Conservation (phyloP, 257 asterid species). For the Handroanthus guayacan region DNA sequence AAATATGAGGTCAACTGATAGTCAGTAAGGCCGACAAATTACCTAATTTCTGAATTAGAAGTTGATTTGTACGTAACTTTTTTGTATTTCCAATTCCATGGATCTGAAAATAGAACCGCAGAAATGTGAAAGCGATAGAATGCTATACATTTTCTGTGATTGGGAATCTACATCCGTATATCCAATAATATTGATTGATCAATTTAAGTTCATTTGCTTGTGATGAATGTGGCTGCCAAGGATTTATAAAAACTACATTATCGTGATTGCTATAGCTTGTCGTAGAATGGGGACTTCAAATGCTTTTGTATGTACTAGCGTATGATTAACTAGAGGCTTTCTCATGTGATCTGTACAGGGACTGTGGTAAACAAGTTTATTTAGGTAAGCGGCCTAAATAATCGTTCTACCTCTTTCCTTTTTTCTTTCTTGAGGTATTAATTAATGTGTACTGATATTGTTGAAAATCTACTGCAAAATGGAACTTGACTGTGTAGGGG, state of each 20-base stretch:
- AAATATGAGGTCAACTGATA: conserved; percentile 1
- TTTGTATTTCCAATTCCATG: conserved; percentile 7
- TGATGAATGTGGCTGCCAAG: conserved; percentile 28
- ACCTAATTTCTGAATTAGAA: not conserved
- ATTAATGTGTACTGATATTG: conserved; percentile 26
- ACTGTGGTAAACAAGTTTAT: conserved; percentile 94
- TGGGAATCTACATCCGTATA: not conserved
- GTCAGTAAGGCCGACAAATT: not conserved
- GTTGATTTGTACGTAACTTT: not conserved
- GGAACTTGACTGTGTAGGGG: conserved; percentile 59
- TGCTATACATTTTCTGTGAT: conserved; percentile 19
- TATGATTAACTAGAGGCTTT: conserved; percentile 31
- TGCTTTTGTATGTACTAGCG: not conserved
- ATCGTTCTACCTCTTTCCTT: not conserved
- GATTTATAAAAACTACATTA: conserved; percentile 25
- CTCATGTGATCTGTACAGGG: conserved; percentile 71
- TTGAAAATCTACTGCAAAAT: conserved; percentile 29
- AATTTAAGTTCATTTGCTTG: conserved; percentile 7
- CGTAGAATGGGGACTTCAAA: conserved; percentile 19
- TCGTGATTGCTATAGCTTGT: conserved; percentile 9
- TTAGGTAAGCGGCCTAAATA: conserved; percentile 58
- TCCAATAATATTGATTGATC: conserved; percentile 8
- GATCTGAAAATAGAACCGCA: conserved; percentile 36
- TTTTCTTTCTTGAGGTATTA: conserved; percentile 19
- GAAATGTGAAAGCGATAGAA: conserved; percentile 20